Conservation (phyloP, 148 eudicot species). For the Limonium bicolor region DNA sequence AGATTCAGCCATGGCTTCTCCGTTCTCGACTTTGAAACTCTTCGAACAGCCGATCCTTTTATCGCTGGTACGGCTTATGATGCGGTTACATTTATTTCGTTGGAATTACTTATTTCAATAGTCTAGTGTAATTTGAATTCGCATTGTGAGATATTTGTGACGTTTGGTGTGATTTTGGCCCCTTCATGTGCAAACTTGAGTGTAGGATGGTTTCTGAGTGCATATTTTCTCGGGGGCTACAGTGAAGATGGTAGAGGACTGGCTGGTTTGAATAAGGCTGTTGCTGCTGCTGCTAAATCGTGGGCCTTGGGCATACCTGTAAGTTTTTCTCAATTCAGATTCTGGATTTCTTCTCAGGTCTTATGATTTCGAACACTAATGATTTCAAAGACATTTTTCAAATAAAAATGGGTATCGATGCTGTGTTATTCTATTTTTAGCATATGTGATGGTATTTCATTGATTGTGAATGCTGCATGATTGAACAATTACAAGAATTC, state of each 20-base stretch:
- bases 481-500: too few species aligned
- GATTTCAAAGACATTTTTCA: too few species aligned
- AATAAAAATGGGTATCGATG: too few species aligned
- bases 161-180: background rate
- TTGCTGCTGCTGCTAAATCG: slow-evolving; percentile 67
- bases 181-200: slow-evolving; percentile 2
- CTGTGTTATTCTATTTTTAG: too few species aligned
- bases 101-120: too few species aligned
- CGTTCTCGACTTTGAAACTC: slow-evolving; percentile 63
- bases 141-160: background rate
- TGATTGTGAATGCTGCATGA: too few species aligned
- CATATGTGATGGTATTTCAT: too few species aligned
- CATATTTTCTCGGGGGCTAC: slow-evolving; percentile 90
- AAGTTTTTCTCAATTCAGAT: too few species aligned
- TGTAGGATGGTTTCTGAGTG: slow-evolving; percentile 91
- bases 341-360: too few species aligned
- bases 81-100: too few species aligned
- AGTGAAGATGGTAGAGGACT: slow-evolving; percentile 76
- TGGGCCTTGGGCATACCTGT: slow-evolving; percentile 89
- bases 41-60: slow-evolving; percentile 87
- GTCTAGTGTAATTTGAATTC: background rate
- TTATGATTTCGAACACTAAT: too few species aligned
- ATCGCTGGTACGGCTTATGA: slow-evolving; percentile 72
- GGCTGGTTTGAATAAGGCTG: slow-evolving; percentile 65
- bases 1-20: slow-evolving; percentile 90